phyloP scores from a whole-genome alignment of 1,139 yeast species.

The Magnusiomyces suaveolens region DNA sequence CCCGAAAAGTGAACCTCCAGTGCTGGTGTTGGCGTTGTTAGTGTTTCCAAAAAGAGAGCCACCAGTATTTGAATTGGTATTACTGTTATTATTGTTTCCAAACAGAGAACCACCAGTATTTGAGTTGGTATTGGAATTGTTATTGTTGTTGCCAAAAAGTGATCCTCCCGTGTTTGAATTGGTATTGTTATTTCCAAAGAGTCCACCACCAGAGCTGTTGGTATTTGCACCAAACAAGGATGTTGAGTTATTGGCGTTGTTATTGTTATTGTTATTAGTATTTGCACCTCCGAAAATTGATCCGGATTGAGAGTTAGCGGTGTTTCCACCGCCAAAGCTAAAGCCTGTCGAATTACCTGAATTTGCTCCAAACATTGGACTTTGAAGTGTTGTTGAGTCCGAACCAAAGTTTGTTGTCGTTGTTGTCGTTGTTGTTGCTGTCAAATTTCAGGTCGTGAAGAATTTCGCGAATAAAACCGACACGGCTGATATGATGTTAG shows the following conservation, averaged over 20 bases:
- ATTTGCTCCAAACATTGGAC: not conserved
- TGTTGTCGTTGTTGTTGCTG: too few species aligned
- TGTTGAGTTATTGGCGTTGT: not conserved
- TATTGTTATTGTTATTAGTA: not conserved
- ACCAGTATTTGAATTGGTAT: not conserved
- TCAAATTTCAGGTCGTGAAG: too few species aligned
- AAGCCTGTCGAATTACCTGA: not conserved
- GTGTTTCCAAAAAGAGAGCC: not conserved
- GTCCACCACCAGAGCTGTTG: not conserved
- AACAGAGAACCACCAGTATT: not conserved
- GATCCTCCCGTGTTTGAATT: not conserved
- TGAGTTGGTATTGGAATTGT: not conserved
- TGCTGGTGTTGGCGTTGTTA: not conserved
- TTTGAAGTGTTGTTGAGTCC: not conserved
- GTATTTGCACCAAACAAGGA: constrained; percentile 1
- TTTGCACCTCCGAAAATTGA: not conserved
- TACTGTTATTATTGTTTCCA: not conserved
- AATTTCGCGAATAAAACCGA: too few species aligned
- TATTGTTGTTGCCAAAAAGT: not conserved
- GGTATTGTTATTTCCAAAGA: not conserved
- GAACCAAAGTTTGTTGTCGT: too few species aligned
- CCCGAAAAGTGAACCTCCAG: not conserved
- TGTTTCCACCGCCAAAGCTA: not conserved
- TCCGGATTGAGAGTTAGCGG: not conserved
- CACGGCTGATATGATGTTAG: not conserved